Evolutionary conservation across 148 eudicot species (phyloP), one percentile per base, ranked within the genome.

Genomic region (Talinum fruticosum): DNA sequence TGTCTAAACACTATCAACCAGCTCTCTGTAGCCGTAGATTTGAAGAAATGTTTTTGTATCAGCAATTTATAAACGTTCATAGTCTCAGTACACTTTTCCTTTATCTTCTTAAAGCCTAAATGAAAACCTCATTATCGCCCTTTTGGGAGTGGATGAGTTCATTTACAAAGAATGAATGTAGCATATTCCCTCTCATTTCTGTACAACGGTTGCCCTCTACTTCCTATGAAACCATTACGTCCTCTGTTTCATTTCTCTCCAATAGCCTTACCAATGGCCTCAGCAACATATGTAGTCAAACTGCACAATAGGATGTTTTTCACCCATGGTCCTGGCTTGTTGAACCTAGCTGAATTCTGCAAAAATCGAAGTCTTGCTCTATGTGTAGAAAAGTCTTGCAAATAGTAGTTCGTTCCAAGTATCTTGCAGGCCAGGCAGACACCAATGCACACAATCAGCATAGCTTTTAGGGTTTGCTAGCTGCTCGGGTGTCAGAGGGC

Each of bases 391-490:
- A 51, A 96, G 94, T 84, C 93, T 91, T 15, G 97, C 89, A 62
- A 80, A 93, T 2, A 96, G 81, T 71, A 96, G 90, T 76, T 96
- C 99, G 62, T 96, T 96, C 99, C 99, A 96, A 1, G 93, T 93
- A 80, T 96, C 99, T 76, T 93, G 99, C 1, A 93, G 85, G 14
- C 99, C 99, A 2, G 97, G 99, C 35, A 96, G 61, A 78, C 99
- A 96, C 97, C 97, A 96, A 54, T 93, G 99, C 29, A 90, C 89
- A 62, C 99, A 96, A 36, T 96, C 97, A 0, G 99, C 93, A 41
- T 96, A 96, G 84, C 87, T 93, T n/a, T 61, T 81, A 0, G 99
- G 99, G 51, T 93, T 86, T 12, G 97, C 94, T 0, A 84, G 53
- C 85, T 96, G 97, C 79, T 93, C 92, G 0, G 93, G 90, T 0